phyloP scores from a whole-genome alignment of 78 protist species.

The Chrysochromulina parva region DNA sequence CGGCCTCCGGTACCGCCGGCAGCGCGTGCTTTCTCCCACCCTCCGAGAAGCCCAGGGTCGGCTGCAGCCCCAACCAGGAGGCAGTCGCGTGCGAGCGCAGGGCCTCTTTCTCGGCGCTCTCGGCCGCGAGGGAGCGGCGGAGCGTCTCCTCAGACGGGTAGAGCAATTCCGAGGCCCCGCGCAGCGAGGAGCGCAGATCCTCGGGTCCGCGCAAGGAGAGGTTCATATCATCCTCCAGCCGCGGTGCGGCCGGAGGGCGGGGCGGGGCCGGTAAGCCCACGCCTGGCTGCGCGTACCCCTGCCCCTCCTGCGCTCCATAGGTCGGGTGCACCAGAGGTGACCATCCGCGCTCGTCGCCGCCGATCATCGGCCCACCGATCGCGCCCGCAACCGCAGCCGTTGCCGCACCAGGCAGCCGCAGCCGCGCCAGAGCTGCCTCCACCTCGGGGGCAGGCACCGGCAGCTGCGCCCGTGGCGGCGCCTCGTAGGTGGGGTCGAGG shows the following conservation, averaged over 20 bases:
- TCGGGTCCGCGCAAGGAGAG: background rate
- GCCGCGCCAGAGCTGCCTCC: too few relatives aligned
- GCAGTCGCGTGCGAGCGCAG: too few relatives aligned
- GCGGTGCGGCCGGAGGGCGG: background rate
- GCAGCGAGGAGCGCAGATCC: background rate
- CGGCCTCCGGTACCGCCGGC: too few relatives aligned
- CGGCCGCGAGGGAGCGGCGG: background rate
- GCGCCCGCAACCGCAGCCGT: too few relatives aligned
- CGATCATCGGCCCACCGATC: background rate
- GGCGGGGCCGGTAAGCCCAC: background rate
- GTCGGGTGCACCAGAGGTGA: background rate
- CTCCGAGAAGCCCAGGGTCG: too few relatives aligned
- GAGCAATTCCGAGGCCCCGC: background rate
- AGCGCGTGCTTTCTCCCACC: too few relatives aligned
- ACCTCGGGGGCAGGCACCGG: too few relatives aligned
- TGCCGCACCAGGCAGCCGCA: too few relatives aligned
- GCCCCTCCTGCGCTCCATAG: background rate
- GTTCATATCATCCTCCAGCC: background rate
- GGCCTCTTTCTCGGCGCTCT: too few relatives aligned
- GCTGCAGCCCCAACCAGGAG: too few relatives aligned
- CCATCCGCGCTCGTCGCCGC: background rate
- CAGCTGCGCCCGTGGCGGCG: background rate
- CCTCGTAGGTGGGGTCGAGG: background rate
- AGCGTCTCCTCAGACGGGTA: background rate
- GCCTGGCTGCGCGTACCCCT: background rate